Evolutionary conservation across 2,329 filamentous ascomycete species (phyloP).

Genomic region (Zopfia rhizophila): DNA sequence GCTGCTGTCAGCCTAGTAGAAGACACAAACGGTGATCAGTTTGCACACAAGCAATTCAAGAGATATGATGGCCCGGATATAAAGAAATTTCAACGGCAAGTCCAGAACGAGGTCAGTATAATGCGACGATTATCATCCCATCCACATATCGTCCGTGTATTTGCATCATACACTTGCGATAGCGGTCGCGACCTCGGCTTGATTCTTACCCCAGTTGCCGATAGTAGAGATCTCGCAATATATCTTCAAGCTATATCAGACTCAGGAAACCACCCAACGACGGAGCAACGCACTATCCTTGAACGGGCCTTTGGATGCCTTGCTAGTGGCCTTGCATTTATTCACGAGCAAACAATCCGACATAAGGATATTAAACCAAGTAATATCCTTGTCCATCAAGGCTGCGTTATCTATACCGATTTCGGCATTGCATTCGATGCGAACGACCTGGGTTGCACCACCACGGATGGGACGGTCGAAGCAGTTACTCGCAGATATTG

Average conservation of each 20-base stretch:
- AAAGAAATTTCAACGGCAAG: conserved; percentile 6
- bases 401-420: conserved; percentile 24
- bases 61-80: too few species aligned
- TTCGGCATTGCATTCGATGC: conserved; percentile 23
- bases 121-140: conserved; percentile 14
- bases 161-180: conserved; percentile 9
- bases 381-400: conserved; percentile 25
- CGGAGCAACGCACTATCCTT: not conserved
- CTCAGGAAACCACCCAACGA: not conserved
- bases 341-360: conserved; percentile 19
- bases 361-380: conserved; percentile 28
- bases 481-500: conserved; percentile 18
- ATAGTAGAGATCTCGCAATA: conserved; percentile 5
- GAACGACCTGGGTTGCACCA: conserved; percentile 1
- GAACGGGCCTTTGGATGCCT: conserved; percentile 23
- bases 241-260: conserved; percentile 10
- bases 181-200: conserved; percentile 9
- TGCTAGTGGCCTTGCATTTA: conserved; percentile 12
- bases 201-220: conserved; percentile 15
- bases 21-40: too few species aligned
- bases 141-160: conserved; percentile 16
- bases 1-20: too few species aligned
- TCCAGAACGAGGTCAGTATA: conserved; percentile 18
- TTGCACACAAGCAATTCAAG: too few species aligned
- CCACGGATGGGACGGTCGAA: conserved; percentile 13